Percentiles rank a stretch among this genome's conserved stretches.
These are phyloP conservation scores for Sungouiella thailandica DNA, from an alignment of 805 yeast species.

Conservation along the genomic window DNA sequence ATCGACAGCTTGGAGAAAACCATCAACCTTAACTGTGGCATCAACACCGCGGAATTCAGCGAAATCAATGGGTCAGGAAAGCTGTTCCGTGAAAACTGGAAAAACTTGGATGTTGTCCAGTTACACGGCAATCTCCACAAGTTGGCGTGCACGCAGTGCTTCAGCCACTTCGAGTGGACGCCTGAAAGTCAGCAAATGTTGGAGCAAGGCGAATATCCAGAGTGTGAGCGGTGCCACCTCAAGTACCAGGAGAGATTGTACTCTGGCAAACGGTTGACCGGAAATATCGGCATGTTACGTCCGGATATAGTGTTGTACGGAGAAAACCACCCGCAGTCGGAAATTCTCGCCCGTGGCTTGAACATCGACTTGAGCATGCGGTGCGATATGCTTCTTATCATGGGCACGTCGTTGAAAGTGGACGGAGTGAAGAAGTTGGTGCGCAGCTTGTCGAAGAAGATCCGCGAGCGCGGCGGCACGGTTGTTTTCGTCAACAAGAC, in stretches of 20 bases:
- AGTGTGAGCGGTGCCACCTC: slow-evolving; percentile 65
- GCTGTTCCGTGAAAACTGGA: slow-evolving; percentile 46
- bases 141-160: slow-evolving; percentile 73
- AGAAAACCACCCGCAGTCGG: slow-evolving; percentile 87
- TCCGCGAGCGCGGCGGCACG: slow-evolving; percentile 75
- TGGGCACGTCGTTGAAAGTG: slow-evolving; percentile 91
- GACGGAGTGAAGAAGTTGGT: slow-evolving; percentile 84
- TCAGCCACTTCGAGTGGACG: slow-evolving; percentile 56
- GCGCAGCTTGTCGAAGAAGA: slow-evolving; percentile 56
- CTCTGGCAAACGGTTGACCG: slow-evolving; percentile 70
- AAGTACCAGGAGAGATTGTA: slow-evolving; percentile 51
- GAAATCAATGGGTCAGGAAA: slow-evolving; percentile 13
- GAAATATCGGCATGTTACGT: slow-evolving; percentile 68
- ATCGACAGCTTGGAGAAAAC: slow-evolving; percentile 81
- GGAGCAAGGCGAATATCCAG: slow-evolving; percentile 64
- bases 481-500: slow-evolving; percentile 77
- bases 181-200: slow-evolving; percentile 42
- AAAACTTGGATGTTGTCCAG: slow-evolving; percentile 72
- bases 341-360: slow-evolving; percentile 67
- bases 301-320: slow-evolving; percentile 93
- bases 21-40: slow-evolving; percentile 59
- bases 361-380: slow-evolving; percentile 56
- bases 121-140: slow-evolving; percentile 84
- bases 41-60: slow-evolving; percentile 28
- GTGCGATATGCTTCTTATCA: slow-evolving; percentile 79